Evolutionary conservation across 768 basidiomycete species (phyloP), one percentile per base, ranked within the genome.

Genomic region (Rhodocollybia butyracea): DNA sequence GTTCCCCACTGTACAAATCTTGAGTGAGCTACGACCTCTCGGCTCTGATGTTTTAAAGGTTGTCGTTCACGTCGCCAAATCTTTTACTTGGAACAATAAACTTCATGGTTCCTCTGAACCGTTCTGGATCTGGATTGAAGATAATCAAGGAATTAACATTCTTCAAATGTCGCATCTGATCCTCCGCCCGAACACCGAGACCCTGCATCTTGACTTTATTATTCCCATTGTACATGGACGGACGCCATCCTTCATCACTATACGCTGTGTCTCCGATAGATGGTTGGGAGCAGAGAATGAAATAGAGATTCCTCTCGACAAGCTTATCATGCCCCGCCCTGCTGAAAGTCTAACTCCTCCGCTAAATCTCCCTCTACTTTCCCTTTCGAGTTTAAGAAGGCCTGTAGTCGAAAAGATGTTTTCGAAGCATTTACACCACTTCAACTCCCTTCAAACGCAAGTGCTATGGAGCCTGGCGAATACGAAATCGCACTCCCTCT

Each of bases 111-210:
- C 73, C 11, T 73, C 76, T 2, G 93, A 98, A 68, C 88, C 92
- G 1, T 98, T 98, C 71, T 98, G 92, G 87, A 69, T 99, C 29
- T 98, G 97, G 97, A 74, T 97, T 2, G 94, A 98, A 71, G 93
- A 95, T 63, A 78, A 86, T 34, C 80, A 88, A 31, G 88, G 85
- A n/a, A 60, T 80, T n/a, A 79, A 80, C 34, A 95, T 98, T 63
- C 79, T 94, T 11, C 94, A 96, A 64, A 78, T 89, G 51, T 74
- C 85, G 0, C 85, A 89, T 62, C 70, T 95, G 24, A 62, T 85
- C 31, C 82, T 98, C 58, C 86, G 88, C 41, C 80, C 83, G 58
- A 76, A 79, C 17, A 90, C 88, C 1, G 71, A 78, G 0, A 46
- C 64, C 3, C 58, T 94, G 31, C 75, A 85, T 34, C 72, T 87